These are phyloP conservation scores for Chlorella sp. DNA, from an alignment of 139 green algal genomes.

Conservation along the genomic window DNA sequence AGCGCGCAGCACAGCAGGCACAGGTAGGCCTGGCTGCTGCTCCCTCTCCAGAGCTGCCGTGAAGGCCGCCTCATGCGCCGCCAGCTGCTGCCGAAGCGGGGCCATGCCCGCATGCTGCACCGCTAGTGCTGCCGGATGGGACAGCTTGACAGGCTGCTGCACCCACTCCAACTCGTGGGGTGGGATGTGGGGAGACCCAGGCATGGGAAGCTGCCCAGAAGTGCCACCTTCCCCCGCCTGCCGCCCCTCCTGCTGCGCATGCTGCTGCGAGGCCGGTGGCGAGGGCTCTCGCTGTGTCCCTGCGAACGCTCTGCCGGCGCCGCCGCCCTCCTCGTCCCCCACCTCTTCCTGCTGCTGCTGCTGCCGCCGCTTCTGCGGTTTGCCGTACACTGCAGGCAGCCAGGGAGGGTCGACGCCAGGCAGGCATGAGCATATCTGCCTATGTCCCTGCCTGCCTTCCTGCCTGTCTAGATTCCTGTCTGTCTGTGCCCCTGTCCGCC, in stretches of 20 bases:
- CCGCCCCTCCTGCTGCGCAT: neutral
- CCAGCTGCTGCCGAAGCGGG: neutral
- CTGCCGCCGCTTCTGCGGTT: neutral
- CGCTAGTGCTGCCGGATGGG: neutral
- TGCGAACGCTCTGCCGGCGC: neutral
- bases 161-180: conserved; percentile 6
- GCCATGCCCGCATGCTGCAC: neutral
- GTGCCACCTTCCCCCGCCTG: neutral
- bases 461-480: too few relatives aligned
- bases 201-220: neutral
- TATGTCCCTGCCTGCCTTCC: too few relatives aligned
- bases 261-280: neutral
- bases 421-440: neutral
- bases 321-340: neutral
- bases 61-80: neutral
- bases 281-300: neutral
- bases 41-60: neutral
- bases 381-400: neutral
- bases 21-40: neutral
- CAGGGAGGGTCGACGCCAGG: neutral
- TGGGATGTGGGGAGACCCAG: neutral
- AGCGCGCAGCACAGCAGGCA: too few relatives aligned
- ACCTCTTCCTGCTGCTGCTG: neutral
- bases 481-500: too few relatives aligned
- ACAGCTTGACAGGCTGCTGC: neutral